phyloP scores from a whole-genome alignment of 768 basidiomycete genomes.

The Tulasnella calospora region DNA sequence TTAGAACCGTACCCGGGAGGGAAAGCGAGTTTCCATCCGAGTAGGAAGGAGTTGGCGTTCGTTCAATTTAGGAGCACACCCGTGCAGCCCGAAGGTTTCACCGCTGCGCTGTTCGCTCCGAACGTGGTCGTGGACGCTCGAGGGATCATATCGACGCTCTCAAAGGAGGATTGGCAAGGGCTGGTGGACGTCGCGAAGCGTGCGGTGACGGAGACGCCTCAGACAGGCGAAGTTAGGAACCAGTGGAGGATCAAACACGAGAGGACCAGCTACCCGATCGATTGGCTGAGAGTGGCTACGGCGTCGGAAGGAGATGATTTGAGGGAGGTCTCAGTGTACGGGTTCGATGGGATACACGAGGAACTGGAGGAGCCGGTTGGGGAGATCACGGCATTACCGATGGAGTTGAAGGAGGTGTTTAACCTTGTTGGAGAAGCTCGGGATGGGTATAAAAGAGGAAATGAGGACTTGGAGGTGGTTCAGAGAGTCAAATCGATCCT shows the following conservation, averaged over 20 bases:
- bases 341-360: conserved; percentile 8
- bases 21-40: not conserved
- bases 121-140: conserved; percentile 23
- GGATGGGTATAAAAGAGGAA: conserved; percentile 13
- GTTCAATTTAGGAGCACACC: not conserved
- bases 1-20: not conserved
- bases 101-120: conserved; percentile 18
- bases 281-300: conserved; percentile 7
- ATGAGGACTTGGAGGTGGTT: not conserved
- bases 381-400: not conserved
- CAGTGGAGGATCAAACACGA: conserved; percentile 22
- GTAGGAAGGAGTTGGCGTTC: conserved; percentile 9
- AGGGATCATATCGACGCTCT: not conserved
- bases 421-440: conserved; percentile 7
- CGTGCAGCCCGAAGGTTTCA: conserved; percentile 14
- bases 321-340: conserved; percentile 22
- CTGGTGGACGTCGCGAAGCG: not conserved
- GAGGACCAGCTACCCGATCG: conserved; percentile 21
- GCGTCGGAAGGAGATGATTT: not conserved
- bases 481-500: conserved; percentile 1
- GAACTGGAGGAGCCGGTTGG: conserved; percentile 19
- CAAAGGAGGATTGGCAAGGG: not conserved
- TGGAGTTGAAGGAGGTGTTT: conserved; percentile 14
- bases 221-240: conserved; percentile 12
- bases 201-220: not conserved